Evolutionary conservation across 345 rosid species (phyloP), one percentile per base, ranked within the genome.

Genomic region (Sonneratia caseolaris): DNA sequence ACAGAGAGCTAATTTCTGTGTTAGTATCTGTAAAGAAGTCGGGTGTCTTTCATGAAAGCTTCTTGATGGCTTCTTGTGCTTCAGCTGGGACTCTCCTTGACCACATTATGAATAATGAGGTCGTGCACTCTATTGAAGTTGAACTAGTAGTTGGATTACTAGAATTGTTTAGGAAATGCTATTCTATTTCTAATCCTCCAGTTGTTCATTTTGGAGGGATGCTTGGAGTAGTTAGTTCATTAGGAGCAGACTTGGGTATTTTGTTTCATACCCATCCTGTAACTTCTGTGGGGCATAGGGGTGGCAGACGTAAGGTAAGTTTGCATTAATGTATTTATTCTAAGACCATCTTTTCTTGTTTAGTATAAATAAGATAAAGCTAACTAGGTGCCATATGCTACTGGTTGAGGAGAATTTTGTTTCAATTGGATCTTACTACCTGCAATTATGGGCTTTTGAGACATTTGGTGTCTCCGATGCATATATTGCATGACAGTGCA

Each of bases 51-150:
- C 87, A 85, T 76, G 82, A 84, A 79, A 89, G 83, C 79, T 86
- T 94, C 81, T 78, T 94, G 84, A 79, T 85, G 85, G 95, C 96
- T 78, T 85, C 96, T 35, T 89, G 90, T 67, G 71, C 80, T 79
- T 97, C 96, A 78, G 94, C 86, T 49, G 97, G 98, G 74, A 88
- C 77, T 74, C 86, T 91, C 40, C 79, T 94, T 70, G 89, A 90
- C 72, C 83, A 84, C 84, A 76, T 87, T 77, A 74, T 84, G 70
- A 83, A 84, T 27, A 27, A 27, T 79, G 96, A 89, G 87, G 92
- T 91, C 70, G 83, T 82, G 72, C 87, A 91, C 77, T 81, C 86
- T 76, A 61, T 91, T 77, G 86, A 86, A 70, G 78, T 78, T 72
- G 87, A 83, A 74, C 43, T 65, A n/a, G 71, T 93, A 65, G 84